A percentile compares a stretch with the other conserved stretches of the same genome.
These are phyloP conservation scores for Phialemoniopsis sp. DNA, from an alignment of 2,329 filamentous ascomycete genomes.

Conservation along the genomic window DNA sequence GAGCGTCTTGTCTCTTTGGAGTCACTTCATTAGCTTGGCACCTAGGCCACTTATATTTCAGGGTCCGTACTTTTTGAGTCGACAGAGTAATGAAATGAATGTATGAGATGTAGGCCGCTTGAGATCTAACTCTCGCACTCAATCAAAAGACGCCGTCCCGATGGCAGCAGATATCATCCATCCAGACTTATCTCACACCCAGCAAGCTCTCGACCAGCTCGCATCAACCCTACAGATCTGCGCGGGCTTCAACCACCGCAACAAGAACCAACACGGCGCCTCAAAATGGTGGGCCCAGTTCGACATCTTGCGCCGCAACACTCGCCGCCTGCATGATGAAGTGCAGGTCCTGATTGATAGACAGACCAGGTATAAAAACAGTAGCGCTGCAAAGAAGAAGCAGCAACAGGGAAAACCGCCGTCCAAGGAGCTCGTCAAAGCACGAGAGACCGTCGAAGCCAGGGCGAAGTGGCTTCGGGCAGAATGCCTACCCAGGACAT, in stretches of 20 bases:
- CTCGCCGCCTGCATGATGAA: slow-evolving; percentile 46
- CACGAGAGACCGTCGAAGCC: slow-evolving; percentile 7
- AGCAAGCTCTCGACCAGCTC: slow-evolving; percentile 22
- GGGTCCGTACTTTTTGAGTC: too few relatives aligned
- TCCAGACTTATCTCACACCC: slow-evolving; percentile 1
- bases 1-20: too few relatives aligned
- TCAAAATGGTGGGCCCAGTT: slow-evolving; percentile 79
- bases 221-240: slow-evolving; percentile 50
- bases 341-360: slow-evolving; percentile 16
- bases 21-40: too few relatives aligned
- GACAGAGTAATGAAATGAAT: too few relatives aligned
- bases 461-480: slow-evolving; percentile 34
- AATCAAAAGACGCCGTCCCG: too few relatives aligned
- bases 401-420: slow-evolving; percentile 15
- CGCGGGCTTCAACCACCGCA: slow-evolving; percentile 72
- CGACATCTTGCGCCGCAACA: slow-evolving; percentile 63
- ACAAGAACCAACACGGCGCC: slow-evolving; percentile 84
- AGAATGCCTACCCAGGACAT: slow-evolving; percentile 34
- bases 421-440: slow-evolving; percentile 1
- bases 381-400: slow-evolving; percentile 5
- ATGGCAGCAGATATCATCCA: too few relatives aligned
- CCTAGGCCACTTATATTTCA: too few relatives aligned
- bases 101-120: too few relatives aligned
- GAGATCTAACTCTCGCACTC: too few relatives aligned
- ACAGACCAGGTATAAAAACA: slow-evolving; percentile 6